Evolutionary conservation across 257 asterid genomes (phyloP).

Genomic region (Verbena officinalis): DNA sequence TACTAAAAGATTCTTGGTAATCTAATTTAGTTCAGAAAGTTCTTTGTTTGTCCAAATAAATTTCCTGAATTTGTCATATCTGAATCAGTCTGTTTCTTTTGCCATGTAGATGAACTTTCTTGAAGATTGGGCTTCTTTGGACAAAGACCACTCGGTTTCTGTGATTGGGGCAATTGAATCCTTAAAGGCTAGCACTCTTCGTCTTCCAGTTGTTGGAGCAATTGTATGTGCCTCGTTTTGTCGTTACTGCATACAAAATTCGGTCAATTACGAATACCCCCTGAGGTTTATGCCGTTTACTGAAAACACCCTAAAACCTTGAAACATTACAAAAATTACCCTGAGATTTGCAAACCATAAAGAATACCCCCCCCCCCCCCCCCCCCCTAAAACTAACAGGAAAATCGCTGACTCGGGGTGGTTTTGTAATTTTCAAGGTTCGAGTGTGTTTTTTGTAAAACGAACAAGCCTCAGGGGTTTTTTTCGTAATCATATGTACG

Average conservation of each 20-base stretch:
- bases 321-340: too few relatives aligned
- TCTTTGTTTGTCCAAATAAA: not conserved
- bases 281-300: too few relatives aligned
- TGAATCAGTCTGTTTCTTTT: constrained; percentile 26
- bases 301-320: too few relatives aligned
- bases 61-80: constrained; percentile 9
- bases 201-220: constrained; percentile 84
- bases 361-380: too few relatives aligned
- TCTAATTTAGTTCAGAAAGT: not conserved
- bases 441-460: too few relatives aligned
- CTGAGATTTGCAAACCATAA: too few relatives aligned
- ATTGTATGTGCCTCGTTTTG: constrained; percentile 46
- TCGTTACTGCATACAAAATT: not conserved
- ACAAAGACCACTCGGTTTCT: constrained; percentile 69
- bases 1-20: not conserved
- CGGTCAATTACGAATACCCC: too few relatives aligned
- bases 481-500: too few relatives aligned
- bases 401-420: too few relatives aligned
- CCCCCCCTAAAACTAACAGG: too few relatives aligned
- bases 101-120: constrained; percentile 53
- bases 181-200: constrained; percentile 89
- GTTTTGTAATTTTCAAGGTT: too few relatives aligned
- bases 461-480: too few relatives aligned
- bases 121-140: constrained; percentile 78
- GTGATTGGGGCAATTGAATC: constrained; percentile 88